Base-by-base conservation (phyloP, 164 flowering plant genomes). In the Saururus chinensis region DNA sequence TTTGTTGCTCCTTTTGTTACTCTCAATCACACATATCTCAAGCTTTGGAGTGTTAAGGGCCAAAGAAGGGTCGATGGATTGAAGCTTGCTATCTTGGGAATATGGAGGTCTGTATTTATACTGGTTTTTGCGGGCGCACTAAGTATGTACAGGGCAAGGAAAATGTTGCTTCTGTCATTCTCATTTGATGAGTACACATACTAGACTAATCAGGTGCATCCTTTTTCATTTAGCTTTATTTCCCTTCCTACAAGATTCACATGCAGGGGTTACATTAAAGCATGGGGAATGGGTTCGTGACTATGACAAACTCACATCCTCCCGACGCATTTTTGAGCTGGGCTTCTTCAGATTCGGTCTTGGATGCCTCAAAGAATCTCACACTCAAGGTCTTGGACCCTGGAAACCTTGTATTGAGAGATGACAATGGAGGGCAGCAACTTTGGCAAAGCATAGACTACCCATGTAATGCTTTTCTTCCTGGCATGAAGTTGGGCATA, bases 321-420 rank as follows among this genome's bases (percentile, higher is more conserved):
- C 17, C 49, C 12, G 9, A 42, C 7, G 49, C 9, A 4, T 42
- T 10, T 42, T 42, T 42, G 49, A 42, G 49, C 49, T 42, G 1
- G 49, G 49, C 49, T 42, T 42, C 49, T 42, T 42, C 17, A 21
- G 63, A 61, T 52, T 68, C 70, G 12, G 37, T 42, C 5, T 10
- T 14, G 12, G 49, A 14, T 53, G 56, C 56, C 19, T 1, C 56
- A 53, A 53, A 22, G 23, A 53, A 53, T 53, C 24, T 63, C 14
- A 57, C 54, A 53, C 68, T 60, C 16, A 60, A 57, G 17, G 73
- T 78, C 55, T 61, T 71, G 7, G 77, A 75, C 58, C 49, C 42
- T 56, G 79, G 73, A 53, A 71, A 75, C 51, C 70, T 71, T 42
- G 75, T 74, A 40, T 37, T 77, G 42, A 64, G 70, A 30, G 57